phyloP scores from a whole-genome alignment of 768 basidiomycete genomes.

The Agaricus sinodeliciosus region DNA sequence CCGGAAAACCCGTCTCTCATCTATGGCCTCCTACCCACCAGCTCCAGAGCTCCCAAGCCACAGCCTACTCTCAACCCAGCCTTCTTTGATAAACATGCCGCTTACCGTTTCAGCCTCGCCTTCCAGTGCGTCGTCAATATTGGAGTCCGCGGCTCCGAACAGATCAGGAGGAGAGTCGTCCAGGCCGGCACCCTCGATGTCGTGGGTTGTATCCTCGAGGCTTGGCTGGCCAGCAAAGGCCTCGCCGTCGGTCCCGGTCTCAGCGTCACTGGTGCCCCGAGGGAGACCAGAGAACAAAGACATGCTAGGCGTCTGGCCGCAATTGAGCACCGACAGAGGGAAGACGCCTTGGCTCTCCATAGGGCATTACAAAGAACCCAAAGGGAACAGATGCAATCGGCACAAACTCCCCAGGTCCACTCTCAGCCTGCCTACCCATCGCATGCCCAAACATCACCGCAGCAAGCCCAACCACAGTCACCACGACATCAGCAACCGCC shows the following conservation, averaged over 20 bases:
- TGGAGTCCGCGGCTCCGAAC: conserved; percentile 91
- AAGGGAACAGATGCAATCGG: conserved; percentile 23
- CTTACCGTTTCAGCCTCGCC: conserved; percentile 85
- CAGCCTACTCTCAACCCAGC: conserved; percentile 60
- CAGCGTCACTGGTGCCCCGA: conserved; percentile 65
- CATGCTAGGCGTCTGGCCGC: conserved; percentile 53
- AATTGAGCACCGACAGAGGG: conserved; percentile 49
- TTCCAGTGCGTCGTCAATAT: conserved; percentile 98
- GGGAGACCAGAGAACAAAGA: conserved; percentile 72
- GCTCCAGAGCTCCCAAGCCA: conserved; percentile 46
- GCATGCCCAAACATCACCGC: background rate
- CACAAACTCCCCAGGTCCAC: background rate
- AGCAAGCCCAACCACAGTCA: background rate
- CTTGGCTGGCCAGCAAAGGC: conserved; percentile 85
- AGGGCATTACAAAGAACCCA: conserved; percentile 48
- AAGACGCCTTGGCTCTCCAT: conserved; percentile 52
- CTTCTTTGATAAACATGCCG: conserved; percentile 74
- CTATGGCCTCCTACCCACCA: conserved; percentile 72
- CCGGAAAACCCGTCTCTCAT: conserved; percentile 72
- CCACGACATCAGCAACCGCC: conserved; percentile 2
- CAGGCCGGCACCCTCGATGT: conserved; percentile 92
- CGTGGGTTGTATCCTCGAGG: conserved; percentile 89
- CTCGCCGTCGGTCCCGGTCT: conserved; percentile 80
- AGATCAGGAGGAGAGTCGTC: conserved; percentile 85
- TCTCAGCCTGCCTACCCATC: background rate